Percentiles rank a stretch among this genome's conserved stretches.
These are phyloP conservation scores for Alternaria sp. DNA, from an alignment of 2,329 filamentous ascomycete genomes.

Conservation along the genomic window DNA sequence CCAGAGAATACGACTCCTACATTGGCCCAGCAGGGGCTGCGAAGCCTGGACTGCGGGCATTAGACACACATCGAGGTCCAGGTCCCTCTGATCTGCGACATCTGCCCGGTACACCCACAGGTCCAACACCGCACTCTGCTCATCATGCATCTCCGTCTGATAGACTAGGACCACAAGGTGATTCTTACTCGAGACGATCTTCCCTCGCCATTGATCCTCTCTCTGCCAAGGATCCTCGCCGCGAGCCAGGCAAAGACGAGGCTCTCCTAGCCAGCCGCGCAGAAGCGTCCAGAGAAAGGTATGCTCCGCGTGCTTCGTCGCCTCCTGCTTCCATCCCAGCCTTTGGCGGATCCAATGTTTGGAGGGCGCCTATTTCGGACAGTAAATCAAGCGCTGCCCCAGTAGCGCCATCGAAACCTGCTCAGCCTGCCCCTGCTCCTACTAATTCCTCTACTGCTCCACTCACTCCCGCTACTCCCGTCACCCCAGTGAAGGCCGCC, in stretches of 20 bases:
- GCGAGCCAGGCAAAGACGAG: constrained; percentile 56
- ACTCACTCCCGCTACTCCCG: constrained; percentile 24
- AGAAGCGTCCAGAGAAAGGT: constrained; percentile 57
- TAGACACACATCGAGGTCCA: constrained; percentile 45
- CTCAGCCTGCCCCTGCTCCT: constrained; percentile 35
- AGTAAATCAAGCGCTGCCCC: constrained; percentile 37
- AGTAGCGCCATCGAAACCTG: constrained; percentile 40
- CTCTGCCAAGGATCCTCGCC: constrained; percentile 43
- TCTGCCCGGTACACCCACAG: constrained; percentile 45
- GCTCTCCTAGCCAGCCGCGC: constrained; percentile 56
- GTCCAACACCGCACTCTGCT: constrained; percentile 43
- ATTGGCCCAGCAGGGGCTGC: constrained; percentile 45
- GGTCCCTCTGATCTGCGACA: constrained; percentile 42
- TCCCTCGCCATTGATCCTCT: constrained; percentile 48
- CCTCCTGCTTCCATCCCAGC: constrained; percentile 65
- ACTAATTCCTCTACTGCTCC: constrained; percentile 25
- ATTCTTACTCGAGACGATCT: constrained; percentile 48
- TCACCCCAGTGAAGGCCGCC: constrained; percentile 29
- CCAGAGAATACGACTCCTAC: constrained; percentile 57
- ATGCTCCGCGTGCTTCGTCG: constrained; percentile 59
- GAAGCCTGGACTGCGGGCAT: constrained; percentile 40
- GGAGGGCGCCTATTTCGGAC: constrained; percentile 52
- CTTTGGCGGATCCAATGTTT: constrained; percentile 61
- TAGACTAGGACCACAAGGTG: constrained; percentile 40
- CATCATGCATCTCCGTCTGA: constrained; percentile 47